Base-by-base conservation (phyloP, 371 early-diverging fungal genomes). In the Syncephalastrum sp. region DNA sequence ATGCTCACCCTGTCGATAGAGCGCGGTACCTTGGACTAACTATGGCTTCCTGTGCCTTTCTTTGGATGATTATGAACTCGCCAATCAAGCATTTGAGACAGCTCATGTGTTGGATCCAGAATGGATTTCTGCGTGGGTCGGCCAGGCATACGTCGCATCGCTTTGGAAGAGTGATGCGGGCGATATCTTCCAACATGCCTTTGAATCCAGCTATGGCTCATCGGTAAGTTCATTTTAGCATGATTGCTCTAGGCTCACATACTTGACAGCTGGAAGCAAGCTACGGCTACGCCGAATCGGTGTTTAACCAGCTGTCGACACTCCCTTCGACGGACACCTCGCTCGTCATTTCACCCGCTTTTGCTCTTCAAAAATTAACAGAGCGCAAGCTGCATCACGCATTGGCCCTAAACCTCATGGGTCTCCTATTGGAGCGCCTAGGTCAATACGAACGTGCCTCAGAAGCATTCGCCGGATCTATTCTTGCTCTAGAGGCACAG, bases 81-180 rank as follows among this genome's bases (percentile, higher is more conserved):
- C 94, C 0, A 79, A 81, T 50, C 80, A 85, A 53, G 87, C 91
- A 1, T 95, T 95, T 63, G 68, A 79, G 0, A 82, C 78, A 23
- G 91, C 92, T 0, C 91, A 91, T 61, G 79, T 85, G 1, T 56
- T 87, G 10, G 93, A 94, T 50, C 94, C 96, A 1, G 93, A 94
- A 58, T 85, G 77, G 66, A 77, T 85, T 5, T 75, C 84, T 14
- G 86, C 87, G 5, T 94, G 96, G 95, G 79, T 92, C 43, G 96
- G 96, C 5, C 92, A 90, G 56, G 94, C 91, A 0, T 78, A 90
- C 56, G 79, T 91, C 10, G 88, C 91, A 5, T 81, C 88, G 56
- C 55, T 75, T 0, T 73, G 81, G 66, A 60, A 29, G 23, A 75
- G 79, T 13, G 61, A 68, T 44, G 86, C 85, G 6, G 67, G 75